Evolutionary conservation across 2,329 filamentous ascomycete genomes (phyloP), one percentile per base, ranked within the genome.

Genomic region (Thielaviopsis punctulata): DNA sequence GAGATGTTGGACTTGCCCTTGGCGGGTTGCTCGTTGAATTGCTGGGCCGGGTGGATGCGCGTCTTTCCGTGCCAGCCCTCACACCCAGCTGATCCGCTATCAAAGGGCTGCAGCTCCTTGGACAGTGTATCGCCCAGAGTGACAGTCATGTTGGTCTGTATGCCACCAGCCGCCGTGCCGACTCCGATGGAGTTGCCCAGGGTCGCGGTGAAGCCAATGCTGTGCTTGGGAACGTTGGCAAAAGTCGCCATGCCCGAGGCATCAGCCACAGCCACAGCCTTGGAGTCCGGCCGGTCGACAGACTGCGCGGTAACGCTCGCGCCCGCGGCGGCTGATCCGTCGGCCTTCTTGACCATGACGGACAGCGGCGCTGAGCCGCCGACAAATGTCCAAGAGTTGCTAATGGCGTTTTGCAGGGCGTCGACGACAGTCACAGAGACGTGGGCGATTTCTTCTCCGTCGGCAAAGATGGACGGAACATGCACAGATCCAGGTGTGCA

Each of bases 371-470:
- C n/a, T 6, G 49, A 49, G 2, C 46, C 49, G 9, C 48, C 21
- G n/a, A 51, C 53, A 46, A 52, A 55, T 19, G 49, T 49, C 46
- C 50, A 55, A 5, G 53, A 41, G 23, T 47, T 52, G 22, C 45
- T 49, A 21, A 55, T 43, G 18, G 45, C 23, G 15, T 52, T 55
- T 27, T 52, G 44, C 10, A 45, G 19, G 12, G 18, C 8, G 33
- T 55, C 53, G 3, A 21, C 45, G 4, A 55, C 53, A 22, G 51
- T 30, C 15, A 55, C 49, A 12, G 53, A 25, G 15, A 55, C 53
- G 15, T 55, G 49, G 7, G 53, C 39, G 15, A 48, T 45, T 39
- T 49, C 45, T 5, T 45, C 47, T 8, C n/a, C 39, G 19, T 25
- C 15, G 3, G 43, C 36, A 27, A 52, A 55, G 39, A 55, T 49